Base-by-base conservation (phyloP, 208 protist species). In the Leishmania aethiopica region DNA sequence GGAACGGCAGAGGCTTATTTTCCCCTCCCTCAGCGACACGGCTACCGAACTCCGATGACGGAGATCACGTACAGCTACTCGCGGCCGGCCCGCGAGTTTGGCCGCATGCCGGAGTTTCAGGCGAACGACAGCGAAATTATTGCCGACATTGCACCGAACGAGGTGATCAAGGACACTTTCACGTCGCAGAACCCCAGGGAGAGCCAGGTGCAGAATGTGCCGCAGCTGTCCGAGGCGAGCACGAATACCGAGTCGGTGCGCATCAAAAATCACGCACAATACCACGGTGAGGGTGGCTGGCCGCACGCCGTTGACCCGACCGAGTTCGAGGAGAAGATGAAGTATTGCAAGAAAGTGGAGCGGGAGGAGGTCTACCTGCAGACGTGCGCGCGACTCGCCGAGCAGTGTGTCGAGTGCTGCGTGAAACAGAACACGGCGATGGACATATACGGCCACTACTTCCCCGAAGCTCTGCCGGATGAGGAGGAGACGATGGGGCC, bases 391-490 rank as follows among this genome's bases (percentile, higher is more conserved):
- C 84, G 92, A 35, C 92, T 99, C 1, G 90, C 96, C 19, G 95
- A 98, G 73, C 90, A 93, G 78, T 96, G 86, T 49, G 86, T 98
- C 25, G 95, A 99, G 47, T 90, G 96, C 73, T 94, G 94, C 64
- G 90, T 99, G 64, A 98, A 99, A 85, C 98, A 99, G 83, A 99
- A 99, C 91, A 98, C 98, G 74, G 94, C 98, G 3, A 95, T 99
- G 71, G 98, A 99, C 88, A 99, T 99, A 80, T 99, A 99, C 90
- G 97, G 99, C 49, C 90, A 97, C 49, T 99, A 99, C 85, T 99
- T 99, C 82, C 73, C 83, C 1, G 95, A 97, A 40, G 86, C 88
- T 45, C 89, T 90, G 22, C 89, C 95, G 85, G 77, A 90, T 49
- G 89, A 92, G n/a, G 97, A 98, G 79, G 92, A 93, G 75, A 84